Base-by-base conservation (phyloP, 352 stramenopile genomes). In the Elongisporangium undulatum region DNA sequence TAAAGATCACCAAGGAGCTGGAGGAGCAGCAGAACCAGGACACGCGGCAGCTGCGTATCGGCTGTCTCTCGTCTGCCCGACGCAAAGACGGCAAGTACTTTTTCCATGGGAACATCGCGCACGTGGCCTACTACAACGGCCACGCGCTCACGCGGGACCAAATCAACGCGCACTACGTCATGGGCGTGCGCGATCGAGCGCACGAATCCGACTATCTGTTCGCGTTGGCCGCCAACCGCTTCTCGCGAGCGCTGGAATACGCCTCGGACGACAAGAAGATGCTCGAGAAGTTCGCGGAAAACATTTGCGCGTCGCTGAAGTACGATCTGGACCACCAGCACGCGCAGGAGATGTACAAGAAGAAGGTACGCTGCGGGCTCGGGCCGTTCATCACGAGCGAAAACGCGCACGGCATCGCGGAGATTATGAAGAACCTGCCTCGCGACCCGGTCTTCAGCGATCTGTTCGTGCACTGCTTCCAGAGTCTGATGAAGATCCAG, bases 91-190 rank as follows among this genome's bases (percentile, higher is more conserved):
- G 85, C 13, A 95, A 94, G 39, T 77, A 91, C 55, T 97, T 92
- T 65, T 97, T 97, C 62, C 73, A 90, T 17, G 90, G 90, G 3
- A 61, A 65, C 13, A 79, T 97, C 23, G 85, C 85, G 17, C 89
- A 96, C 54, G 82, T 97, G 7, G 87, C 85, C 12, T 94, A 90
- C 55, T 97, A 94, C 72, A 84, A 82, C 38, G 71, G 71, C 8
- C 58, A 65, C 9, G 62, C 67, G 6, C 55, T 97, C 17, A 79
- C 58, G 49, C 75, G 77, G 0, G 89, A 96, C 34, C 65, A 84
- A 55, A 62, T 97, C 21, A 87, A 90, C 24, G 67, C 71, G 0
- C 90, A 96, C 63, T 96, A 82, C 26, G 68, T 92, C 2, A 65
- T 92, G 49, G 88, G 78, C 2, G 77, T 75, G 20, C 65, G 68